Evolutionary conservation across 495 filamentous ascomycete species (phyloP).

Genomic region (Parathielavia hyrcaniae): DNA sequence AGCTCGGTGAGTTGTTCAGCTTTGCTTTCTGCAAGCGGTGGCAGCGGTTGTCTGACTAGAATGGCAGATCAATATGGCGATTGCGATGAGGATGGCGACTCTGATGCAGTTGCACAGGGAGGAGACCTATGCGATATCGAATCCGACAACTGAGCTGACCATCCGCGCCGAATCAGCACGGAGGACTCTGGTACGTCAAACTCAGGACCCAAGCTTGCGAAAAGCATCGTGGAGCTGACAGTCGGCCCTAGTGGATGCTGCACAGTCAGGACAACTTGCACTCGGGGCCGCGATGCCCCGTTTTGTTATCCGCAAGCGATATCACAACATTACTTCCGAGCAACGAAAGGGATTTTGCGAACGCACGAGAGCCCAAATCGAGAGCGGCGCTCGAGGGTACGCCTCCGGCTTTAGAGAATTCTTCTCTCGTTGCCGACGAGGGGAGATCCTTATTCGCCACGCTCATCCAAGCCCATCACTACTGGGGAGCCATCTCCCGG

Average conservation of each 20-base stretch:
- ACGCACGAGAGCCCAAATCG: slow-evolving; percentile 36
- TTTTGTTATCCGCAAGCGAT: slow-evolving; percentile 42
- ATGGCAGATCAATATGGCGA: slow-evolving; percentile 44
- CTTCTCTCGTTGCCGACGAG: slow-evolving; percentile 34
- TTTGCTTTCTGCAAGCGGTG: neutral
- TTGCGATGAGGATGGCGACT: slow-evolving; percentile 48
- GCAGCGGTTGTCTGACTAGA: slow-evolving; percentile 23
- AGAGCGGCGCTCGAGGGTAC: slow-evolving; percentile 49
- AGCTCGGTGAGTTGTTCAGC: slow-evolving; percentile 38
- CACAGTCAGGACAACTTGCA: slow-evolving; percentile 49
- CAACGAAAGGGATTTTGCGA: slow-evolving; percentile 43
- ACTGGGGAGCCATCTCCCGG: slow-evolving; percentile 46
- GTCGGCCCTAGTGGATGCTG: slow-evolving; percentile 41
- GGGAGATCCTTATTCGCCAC: slow-evolving; percentile 45
- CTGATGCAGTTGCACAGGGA: slow-evolving; percentile 47
- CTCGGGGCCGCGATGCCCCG: slow-evolving; percentile 42
- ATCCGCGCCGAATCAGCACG: slow-evolving; percentile 43
- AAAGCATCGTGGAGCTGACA: slow-evolving; percentile 6
- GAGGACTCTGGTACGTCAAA: slow-evolving; percentile 39
- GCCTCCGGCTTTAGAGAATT: slow-evolving; percentile 41
- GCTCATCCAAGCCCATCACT: slow-evolving; percentile 45
- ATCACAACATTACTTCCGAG: slow-evolving; percentile 47
- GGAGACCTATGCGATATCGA: slow-evolving; percentile 41
- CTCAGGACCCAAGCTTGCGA: neutral
- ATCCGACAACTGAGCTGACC: slow-evolving; percentile 36